Percentiles rank a stretch among this genome's conserved stretches.
Conservation (phyloP, 164 flowering plant genomes). For the Euptelea pleiosperma region DNA sequence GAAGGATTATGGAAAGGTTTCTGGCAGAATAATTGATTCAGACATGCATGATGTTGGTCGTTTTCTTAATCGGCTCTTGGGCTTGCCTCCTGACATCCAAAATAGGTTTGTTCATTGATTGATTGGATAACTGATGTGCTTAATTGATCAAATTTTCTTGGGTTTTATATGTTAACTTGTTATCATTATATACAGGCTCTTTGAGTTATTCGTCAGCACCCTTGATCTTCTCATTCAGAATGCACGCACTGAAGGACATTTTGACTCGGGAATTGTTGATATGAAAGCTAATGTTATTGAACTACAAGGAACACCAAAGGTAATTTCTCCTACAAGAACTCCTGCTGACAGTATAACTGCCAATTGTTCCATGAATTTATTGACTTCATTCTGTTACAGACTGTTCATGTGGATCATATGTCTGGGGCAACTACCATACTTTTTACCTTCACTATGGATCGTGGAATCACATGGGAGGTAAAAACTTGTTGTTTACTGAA, state of each 20-base stretch:
- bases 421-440: conserved; percentile 89
- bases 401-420: conserved; percentile 80
- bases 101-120: conserved; percentile 53
- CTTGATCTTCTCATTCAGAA: conserved; percentile 78
- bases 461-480: conserved; percentile 97
- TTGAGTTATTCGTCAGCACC: conserved; percentile 81
- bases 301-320: conserved; percentile 81
- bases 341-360: neutral
- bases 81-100: conserved; percentile 94
- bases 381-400: conserved; percentile 49
- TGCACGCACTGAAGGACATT: conserved; percentile 88
- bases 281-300: conserved; percentile 74
- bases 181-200: conserved; percentile 51
- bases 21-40: conserved; percentile 91
- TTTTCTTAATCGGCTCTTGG: conserved; percentile 88
- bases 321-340: conserved; percentile 15
- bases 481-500: neutral
- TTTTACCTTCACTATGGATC: conserved; percentile 83
- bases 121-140: neutral
- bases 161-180: conserved; percentile 8
- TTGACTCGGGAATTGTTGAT: conserved; percentile 95
- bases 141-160: neutral
- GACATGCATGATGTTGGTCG: conserved; percentile 99
- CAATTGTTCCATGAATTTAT: neutral
- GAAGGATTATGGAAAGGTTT: conserved; percentile 63